phyloP scores from a whole-genome alignment of 495 filamentous ascomycete genomes.

The Hypoxylon lienhwacheense region DNA sequence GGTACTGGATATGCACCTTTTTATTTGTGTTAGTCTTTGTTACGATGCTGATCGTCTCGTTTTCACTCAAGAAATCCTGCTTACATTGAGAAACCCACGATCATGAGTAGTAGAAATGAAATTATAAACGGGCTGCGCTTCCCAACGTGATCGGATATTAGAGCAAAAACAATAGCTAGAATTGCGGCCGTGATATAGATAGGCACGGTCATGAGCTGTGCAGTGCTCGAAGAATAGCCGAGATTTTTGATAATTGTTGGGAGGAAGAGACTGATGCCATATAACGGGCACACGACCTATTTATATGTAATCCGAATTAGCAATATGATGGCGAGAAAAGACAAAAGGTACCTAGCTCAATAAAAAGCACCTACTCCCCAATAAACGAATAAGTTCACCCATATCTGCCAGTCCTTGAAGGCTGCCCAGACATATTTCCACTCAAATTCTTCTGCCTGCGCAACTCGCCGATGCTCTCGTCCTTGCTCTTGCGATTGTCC shows the following conservation, averaged over 20 bases:
- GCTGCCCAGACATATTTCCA: constrained; percentile 64
- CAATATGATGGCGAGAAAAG: background rate
- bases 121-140: constrained; percentile 67
- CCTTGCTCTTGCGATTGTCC: constrained; percentile 57
- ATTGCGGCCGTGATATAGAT: constrained; percentile 71
- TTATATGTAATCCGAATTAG: constrained; percentile 51
- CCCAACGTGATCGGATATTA: constrained; percentile 60
- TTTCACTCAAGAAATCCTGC: constrained; percentile 7
- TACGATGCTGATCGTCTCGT: constrained; percentile 33
- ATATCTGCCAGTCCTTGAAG: constrained; percentile 75
- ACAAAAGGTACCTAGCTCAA: too few species aligned
- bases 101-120: constrained; percentile 60
- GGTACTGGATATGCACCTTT: constrained; percentile 46
- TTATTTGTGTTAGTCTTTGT: constrained; percentile 20
- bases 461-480: constrained; percentile 61
- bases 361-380: constrained; percentile 57
- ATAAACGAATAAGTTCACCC: constrained; percentile 62
- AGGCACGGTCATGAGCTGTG: constrained; percentile 71
- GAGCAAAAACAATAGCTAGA: constrained; percentile 60
- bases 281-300: constrained; percentile 66
- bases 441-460: constrained; percentile 62
- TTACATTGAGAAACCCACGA: constrained; percentile 66
- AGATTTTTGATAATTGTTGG: constrained; percentile 61
- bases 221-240: constrained; percentile 63
- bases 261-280: constrained; percentile 73